These are phyloP conservation scores for Coemansia sp. DNA, from an alignment of 192 early-diverging fungal genomes.

Conservation along the genomic window DNA sequence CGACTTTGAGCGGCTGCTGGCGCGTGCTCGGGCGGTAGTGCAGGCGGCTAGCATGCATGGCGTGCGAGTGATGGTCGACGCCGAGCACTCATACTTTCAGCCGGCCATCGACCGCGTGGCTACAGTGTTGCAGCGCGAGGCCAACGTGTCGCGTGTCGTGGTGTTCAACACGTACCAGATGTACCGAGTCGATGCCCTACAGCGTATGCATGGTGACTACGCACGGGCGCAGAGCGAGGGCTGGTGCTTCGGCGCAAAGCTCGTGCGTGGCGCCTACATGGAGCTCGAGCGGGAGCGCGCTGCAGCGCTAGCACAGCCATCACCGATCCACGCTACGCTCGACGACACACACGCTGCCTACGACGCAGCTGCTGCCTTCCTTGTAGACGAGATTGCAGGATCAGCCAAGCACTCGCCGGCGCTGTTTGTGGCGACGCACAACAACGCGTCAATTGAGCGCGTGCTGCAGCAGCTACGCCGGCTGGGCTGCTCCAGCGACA, in stretches of 20 bases:
- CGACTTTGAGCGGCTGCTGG: constrained; percentile 65
- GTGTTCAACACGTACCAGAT: constrained; percentile 97
- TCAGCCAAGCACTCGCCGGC: constrained; percentile 54
- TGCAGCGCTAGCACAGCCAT: constrained; percentile 59
- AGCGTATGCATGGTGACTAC: constrained; percentile 64
- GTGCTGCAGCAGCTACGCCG: constrained; percentile 63
- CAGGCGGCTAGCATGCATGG: constrained; percentile 58
- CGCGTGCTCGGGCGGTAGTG: constrained; percentile 67
- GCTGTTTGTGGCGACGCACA: constrained; percentile 87
- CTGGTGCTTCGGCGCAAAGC: constrained; percentile 79
- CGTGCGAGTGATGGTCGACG: constrained; percentile 85
- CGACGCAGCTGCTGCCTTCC: constrained; percentile 70
- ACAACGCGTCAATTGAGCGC: constrained; percentile 69
- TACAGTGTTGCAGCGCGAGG: constrained; percentile 63
- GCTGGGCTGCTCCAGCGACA: constrained; percentile 52
- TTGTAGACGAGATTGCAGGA: constrained; percentile 59
- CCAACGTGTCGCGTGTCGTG: constrained; percentile 68
- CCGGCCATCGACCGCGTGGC: constrained; percentile 85
- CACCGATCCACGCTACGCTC: constrained; percentile 79
- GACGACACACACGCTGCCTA: constrained; percentile 81
- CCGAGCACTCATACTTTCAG: constrained; percentile 94
- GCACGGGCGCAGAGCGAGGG: constrained; percentile 65
- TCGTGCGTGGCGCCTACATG: constrained; percentile 88
- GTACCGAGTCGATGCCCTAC: constrained; percentile 73
- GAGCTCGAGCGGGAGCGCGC: constrained; percentile 72